phyloP scores from a whole-genome alignment of 768 basidiomycete species.

The Pleurotus pulmonarius region DNA sequence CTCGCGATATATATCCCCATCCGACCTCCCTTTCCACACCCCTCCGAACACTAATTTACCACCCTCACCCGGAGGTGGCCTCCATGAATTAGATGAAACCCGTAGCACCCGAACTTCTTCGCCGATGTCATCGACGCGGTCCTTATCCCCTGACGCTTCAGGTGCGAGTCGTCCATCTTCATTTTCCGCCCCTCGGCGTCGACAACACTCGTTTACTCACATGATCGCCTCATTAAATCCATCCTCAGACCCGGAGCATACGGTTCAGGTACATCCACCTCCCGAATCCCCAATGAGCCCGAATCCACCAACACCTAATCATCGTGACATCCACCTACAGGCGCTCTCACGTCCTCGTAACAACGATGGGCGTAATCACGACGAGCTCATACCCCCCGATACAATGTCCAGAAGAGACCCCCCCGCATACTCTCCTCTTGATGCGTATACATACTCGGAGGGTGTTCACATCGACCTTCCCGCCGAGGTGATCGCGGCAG shows the following conservation, averaged over 20 bases:
- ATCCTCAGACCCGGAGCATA: conserved; percentile 61
- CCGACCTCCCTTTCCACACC: conserved; percentile 59
- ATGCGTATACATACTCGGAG: conserved; percentile 78
- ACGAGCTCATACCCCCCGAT: conserved; percentile 14
- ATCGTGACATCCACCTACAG: conserved; percentile 78
- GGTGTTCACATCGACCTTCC: conserved; percentile 94
- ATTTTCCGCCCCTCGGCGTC: conserved; percentile 71
- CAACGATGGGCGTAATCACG: conserved; percentile 24
- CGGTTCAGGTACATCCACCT: conserved; percentile 70
- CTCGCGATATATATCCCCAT: conserved; percentile 54
- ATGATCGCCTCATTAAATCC: conserved; percentile 51
- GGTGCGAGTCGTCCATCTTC: conserved; percentile 84
- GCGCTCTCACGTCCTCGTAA: conserved; percentile 42
- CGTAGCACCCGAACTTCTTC: conserved; percentile 29
- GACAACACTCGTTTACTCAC: conserved; percentile 64
- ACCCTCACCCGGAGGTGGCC: conserved; percentile 13
- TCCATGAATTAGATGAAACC: conserved; percentile 22
- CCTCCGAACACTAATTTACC: conserved; percentile 47
- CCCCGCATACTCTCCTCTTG: conserved; percentile 86
- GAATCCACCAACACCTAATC: conserved; percentile 83
- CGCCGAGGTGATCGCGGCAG: conserved; percentile 87
- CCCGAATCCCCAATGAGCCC: conserved; percentile 78
- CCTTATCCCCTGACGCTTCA: conserved; percentile 54
- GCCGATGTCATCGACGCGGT: conserved; percentile 46
- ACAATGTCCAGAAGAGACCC: conserved; percentile 56